Evolutionary conservation across 1,139 yeast species (phyloP), one percentile per base, ranked within the genome.

Genomic region (Keqinozyma sinolaborantium): DNA sequence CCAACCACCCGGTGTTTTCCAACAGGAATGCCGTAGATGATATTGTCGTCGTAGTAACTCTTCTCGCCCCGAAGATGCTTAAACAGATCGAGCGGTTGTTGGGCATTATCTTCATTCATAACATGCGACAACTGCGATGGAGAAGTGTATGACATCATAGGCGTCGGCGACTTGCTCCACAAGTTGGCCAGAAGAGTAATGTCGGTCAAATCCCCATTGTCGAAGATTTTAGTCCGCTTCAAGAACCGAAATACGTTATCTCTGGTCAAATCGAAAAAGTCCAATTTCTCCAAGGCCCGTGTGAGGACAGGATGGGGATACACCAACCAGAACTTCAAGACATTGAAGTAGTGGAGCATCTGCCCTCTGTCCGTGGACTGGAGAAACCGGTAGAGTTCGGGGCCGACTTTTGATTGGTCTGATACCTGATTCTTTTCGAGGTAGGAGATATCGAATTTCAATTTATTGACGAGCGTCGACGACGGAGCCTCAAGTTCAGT

Each of bases 301-400:
- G 49, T 27, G 2, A 66, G 32, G 4, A 31, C 24, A 2, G 53
- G 45, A 39, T 66, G 70, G 2, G 74, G 74, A 38, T 63, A 64
- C 3, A 63, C 39, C 1, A 60, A 32, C 8, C 47, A 51, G 28
- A 51, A 56, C 37, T 64, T 65, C 39, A 68, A 35, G 5, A 51
- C 56, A 5, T 56, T 59, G 3, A 69, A 38, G 1, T 61, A 32
- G 26, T 45, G 41, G 11, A 30, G 42, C 37, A 39, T 53, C 16
- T 48, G 50, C 16, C 48, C 39, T 1, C 66, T 71, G 23, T 60
- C 63, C 64, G 67, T 58, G n/a, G 64, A 50, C 24, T 41, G 44
- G 34, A 67, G 53, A 29, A 41, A 52, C 4, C 51, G 32, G 14
- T 50, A 47, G 19, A 64, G 30, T 16, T 56, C 62, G n/a, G 49